Percentiles rank a stretch among this genome's conserved stretches.
phyloP scores from a whole-genome alignment of 108 stramenopile genomes.

The Licmophora abbreviata region DNA sequence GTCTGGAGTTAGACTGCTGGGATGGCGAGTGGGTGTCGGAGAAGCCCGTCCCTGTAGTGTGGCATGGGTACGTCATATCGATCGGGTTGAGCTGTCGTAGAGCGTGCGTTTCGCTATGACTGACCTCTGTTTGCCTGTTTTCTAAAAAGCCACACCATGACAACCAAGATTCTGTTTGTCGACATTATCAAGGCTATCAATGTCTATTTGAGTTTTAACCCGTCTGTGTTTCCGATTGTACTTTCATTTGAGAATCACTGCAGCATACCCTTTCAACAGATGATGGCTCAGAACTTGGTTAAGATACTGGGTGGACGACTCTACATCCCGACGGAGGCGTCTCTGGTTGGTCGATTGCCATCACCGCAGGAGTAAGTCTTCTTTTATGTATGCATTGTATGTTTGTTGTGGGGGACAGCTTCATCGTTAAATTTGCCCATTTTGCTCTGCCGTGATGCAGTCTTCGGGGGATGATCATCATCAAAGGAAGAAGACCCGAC shows the following conservation, averaged over 20 bases:
- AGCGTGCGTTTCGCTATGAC: not conserved
- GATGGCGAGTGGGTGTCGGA: slow-evolving; percentile 49
- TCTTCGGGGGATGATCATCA: slow-evolving; percentile 74
- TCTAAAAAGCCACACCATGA: slow-evolving; percentile 75
- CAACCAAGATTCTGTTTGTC: slow-evolving; percentile 77
- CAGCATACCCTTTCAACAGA: slow-evolving; percentile 72
- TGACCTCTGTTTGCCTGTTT: not conserved
- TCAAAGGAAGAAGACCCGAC: slow-evolving; percentile 70
- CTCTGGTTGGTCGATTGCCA: slow-evolving; percentile 40
- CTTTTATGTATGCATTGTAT: not conserved
- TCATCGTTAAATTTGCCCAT: not conserved
- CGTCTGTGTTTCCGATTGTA: slow-evolving; percentile 85
- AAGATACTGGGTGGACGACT: slow-evolving; percentile 59
- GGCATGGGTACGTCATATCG: slow-evolving; percentile 55
- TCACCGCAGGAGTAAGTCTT: slow-evolving; percentile 57
- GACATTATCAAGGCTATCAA: slow-evolving; percentile 79
- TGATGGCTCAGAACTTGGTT: slow-evolving; percentile 72
- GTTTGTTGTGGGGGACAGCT: not conserved
- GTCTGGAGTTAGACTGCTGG: slow-evolving; percentile 96
- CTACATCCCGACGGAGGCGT: slow-evolving; percentile 57
- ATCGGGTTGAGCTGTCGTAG: not conserved
- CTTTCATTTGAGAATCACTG: slow-evolving; percentile 97
- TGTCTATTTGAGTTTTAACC: slow-evolving; percentile 62
- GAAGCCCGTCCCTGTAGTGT: slow-evolving; percentile 68
- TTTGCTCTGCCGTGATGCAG: slow-evolving; percentile 4